A percentile compares a stretch with the other conserved stretches of the same genome.
These are phyloP conservation scores for Rhizopogon rudus DNA, from an alignment of 768 basidiomycete genomes.

Conservation along the genomic window DNA sequence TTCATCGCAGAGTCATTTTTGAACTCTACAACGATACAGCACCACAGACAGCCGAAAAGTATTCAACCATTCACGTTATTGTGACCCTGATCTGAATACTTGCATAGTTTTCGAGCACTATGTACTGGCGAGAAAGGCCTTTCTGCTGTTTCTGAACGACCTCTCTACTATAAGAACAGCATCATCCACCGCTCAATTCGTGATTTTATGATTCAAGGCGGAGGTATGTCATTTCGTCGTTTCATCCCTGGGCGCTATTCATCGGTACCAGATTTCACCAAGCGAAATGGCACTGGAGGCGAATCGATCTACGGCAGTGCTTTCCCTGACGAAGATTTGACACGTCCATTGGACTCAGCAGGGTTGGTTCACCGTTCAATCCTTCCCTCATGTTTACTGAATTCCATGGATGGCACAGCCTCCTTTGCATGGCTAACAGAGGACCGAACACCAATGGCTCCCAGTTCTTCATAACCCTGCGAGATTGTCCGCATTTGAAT, in stretches of 20 bases:
- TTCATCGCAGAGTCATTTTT: slow-evolving; percentile 51
- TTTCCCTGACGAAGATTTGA: slow-evolving; percentile 77
- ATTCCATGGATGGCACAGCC: slow-evolving; percentile 26
- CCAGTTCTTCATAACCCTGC: slow-evolving; percentile 83
- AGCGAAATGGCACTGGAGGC: slow-evolving; percentile 74
- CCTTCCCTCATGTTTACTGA: neutral
- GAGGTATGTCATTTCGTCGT: slow-evolving; percentile 40
- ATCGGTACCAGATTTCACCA: slow-evolving; percentile 60
- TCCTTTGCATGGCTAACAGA: slow-evolving; percentile 89
- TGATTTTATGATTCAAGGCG: slow-evolving; percentile 78
- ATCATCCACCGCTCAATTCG: slow-evolving; percentile 77
- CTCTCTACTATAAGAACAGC: slow-evolving; percentile 79
- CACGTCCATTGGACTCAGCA: slow-evolving; percentile 55
- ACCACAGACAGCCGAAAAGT: slow-evolving; percentile 84
- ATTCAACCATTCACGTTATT: slow-evolving; percentile 12
- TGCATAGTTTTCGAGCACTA: slow-evolving; percentile 69
- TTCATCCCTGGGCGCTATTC: neutral
- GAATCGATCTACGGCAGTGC: slow-evolving; percentile 76
- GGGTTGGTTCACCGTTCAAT: slow-evolving; percentile 36
- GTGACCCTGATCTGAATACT: slow-evolving; percentile 8
- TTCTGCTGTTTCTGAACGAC: slow-evolving; percentile 54
- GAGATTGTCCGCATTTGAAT: slow-evolving; percentile 68
- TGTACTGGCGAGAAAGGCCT: slow-evolving; percentile 85
- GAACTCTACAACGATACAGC: slow-evolving; percentile 71
- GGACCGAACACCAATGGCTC: slow-evolving; percentile 82